Evolutionary conservation across 139 green algal genomes (phyloP).

Genomic region (Astrephomene gubernaculifera): DNA sequence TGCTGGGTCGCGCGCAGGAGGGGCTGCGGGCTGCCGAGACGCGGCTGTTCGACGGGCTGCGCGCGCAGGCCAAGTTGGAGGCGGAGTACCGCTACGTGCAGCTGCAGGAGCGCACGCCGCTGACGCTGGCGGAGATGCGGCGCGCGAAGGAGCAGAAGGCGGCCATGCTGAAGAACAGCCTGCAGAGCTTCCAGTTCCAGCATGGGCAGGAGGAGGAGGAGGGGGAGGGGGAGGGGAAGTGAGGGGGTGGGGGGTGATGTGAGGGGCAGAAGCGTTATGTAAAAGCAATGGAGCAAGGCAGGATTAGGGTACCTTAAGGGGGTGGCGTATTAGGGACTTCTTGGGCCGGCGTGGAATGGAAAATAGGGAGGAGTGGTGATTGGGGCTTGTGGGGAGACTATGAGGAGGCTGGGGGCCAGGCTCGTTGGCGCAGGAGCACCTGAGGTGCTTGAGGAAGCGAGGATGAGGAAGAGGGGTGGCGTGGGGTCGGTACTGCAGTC

Average conservation of each 20-base stretch:
- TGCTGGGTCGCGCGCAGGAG: conserved; percentile 44
- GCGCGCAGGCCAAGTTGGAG: conserved; percentile 51
- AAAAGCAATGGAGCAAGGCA: too few relatives aligned
- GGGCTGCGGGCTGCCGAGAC: conserved; percentile 13
- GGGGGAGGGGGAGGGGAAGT: not conserved
- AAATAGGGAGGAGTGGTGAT: too few relatives aligned
- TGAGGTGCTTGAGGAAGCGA: too few relatives aligned
- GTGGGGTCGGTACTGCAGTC: too few relatives aligned
- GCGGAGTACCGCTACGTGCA: conserved; percentile 33
- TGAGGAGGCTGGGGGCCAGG: too few relatives aligned
- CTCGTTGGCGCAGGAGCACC: too few relatives aligned
- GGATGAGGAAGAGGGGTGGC: too few relatives aligned
- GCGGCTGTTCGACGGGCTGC: conserved; percentile 54
- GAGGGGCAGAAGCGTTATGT: not conserved
- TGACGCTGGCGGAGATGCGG: conserved; percentile 67
- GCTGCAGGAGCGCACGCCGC: conserved; percentile 59
- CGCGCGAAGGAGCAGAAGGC: conserved; percentile 70
- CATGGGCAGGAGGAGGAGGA: not conserved
- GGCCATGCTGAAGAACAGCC: conserved; percentile 51
- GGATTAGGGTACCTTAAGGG: too few relatives aligned
- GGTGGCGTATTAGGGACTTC: too few relatives aligned
- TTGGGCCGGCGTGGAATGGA: too few relatives aligned
- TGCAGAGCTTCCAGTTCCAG: conserved; percentile 50
- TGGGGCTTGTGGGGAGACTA: too few relatives aligned
- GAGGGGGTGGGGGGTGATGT: not conserved